These are phyloP conservation scores for Fusarium sp. DNA, from an alignment of 2,329 filamentous ascomycete species.

Conservation along the genomic window DNA sequence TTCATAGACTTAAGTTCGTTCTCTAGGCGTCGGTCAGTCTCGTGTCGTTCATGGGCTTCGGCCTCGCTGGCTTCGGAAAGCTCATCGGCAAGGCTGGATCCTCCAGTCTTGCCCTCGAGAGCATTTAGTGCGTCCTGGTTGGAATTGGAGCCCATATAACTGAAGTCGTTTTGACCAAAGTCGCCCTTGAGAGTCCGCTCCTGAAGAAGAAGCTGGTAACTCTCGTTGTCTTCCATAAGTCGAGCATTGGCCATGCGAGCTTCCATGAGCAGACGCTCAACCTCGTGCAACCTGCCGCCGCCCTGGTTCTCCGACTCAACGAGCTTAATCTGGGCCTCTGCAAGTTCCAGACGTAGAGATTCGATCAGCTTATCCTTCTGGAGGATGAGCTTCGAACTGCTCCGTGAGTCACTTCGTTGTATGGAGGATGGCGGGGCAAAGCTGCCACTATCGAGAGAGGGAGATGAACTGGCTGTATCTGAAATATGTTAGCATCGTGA, in stretches of 20 bases:
- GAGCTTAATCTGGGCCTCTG: constrained; percentile 93
- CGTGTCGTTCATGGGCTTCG: constrained; percentile 56
- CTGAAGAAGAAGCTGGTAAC: constrained; percentile 91
- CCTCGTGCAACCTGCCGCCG: constrained; percentile 83
- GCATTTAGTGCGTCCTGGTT: constrained; percentile 71
- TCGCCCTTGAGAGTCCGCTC: constrained; percentile 97
- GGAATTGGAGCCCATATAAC: constrained; percentile 66
- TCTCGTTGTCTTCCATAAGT: constrained; percentile 98
- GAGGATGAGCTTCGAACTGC: constrained; percentile 85
- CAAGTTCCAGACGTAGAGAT: constrained; percentile 86
- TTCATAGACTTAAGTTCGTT: constrained; percentile 79
- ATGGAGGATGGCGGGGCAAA: constrained; percentile 88
- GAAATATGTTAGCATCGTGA: constrained; percentile 33
- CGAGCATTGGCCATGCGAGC: constrained; percentile 94
- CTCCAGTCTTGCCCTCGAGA: constrained; percentile 62
- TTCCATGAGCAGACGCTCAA: constrained; percentile 91
- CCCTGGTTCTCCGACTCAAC: constrained; percentile 94
- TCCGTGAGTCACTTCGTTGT: constrained; percentile 86
- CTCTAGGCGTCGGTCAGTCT: constrained; percentile 70
- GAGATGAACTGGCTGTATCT: constrained; percentile 62
- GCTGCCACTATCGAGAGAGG: constrained; percentile 74
- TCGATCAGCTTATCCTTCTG: constrained; percentile 98
- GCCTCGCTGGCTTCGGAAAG: constrained; percentile 72
- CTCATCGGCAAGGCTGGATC: constrained; percentile 82
- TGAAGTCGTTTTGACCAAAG: constrained; percentile 82